phyloP scores from a whole-genome alignment of 1,284 basidiomycete species.

The Heterobasidion occidentale region DNA sequence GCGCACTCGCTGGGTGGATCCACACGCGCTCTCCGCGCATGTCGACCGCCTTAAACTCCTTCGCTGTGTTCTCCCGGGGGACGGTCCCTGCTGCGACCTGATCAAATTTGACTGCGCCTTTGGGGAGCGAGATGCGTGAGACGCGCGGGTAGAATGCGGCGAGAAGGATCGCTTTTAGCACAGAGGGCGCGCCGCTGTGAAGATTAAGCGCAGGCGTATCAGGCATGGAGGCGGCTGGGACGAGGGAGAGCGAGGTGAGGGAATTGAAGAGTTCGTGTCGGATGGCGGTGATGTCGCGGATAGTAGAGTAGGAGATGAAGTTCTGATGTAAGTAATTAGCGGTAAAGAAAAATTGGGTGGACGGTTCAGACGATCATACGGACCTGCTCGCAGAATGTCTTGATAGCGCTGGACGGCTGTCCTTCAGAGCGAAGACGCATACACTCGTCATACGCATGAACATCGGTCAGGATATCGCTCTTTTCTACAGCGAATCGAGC shows the following conservation, averaged over 20 bases:
- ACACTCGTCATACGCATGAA: constrained; percentile 70
- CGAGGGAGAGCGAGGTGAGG: constrained; percentile 70
- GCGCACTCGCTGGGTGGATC: constrained; percentile 78
- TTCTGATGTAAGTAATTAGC: constrained; percentile 38
- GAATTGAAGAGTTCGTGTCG: constrained; percentile 74
- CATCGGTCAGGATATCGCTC: constrained; percentile 84
- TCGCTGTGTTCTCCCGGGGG: constrained; percentile 75
- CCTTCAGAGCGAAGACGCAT: constrained; percentile 43
- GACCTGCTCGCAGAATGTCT: constrained; percentile 74
- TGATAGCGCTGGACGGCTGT: constrained; percentile 38
- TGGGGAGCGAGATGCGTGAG: constrained; percentile 69
- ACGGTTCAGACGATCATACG: neutral
- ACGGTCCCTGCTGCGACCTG: constrained; percentile 75
- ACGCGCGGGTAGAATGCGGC: constrained; percentile 81
- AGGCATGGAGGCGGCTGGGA: constrained; percentile 37
- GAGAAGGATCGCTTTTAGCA: constrained; percentile 76
- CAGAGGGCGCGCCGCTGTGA: constrained; percentile 60
- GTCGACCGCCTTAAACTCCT: constrained; percentile 78
- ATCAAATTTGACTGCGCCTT: constrained; percentile 73
- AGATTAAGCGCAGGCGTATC: constrained; percentile 41
- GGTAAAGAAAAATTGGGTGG: neutral
- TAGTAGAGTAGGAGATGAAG: constrained; percentile 70
- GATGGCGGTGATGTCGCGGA: constrained; percentile 80
- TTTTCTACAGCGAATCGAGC: constrained; percentile 62
- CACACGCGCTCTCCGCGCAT: constrained; percentile 57